Percentiles rank a stretch among this genome's conserved stretches.
phyloP scores from a whole-genome alignment of 2,329 filamentous ascomycete genomes.

The Acrocalymma vagum region DNA sequence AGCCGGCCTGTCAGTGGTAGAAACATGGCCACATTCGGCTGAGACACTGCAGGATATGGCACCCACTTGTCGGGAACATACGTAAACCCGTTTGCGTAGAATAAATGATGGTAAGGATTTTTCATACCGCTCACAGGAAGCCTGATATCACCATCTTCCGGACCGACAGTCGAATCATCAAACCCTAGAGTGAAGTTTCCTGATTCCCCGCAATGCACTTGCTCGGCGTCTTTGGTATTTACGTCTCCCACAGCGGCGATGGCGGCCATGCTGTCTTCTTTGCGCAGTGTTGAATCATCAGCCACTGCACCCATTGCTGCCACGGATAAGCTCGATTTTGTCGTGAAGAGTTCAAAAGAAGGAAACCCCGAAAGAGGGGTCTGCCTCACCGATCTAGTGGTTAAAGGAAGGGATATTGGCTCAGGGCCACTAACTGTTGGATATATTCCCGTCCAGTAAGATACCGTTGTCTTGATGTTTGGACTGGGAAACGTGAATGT shows the following conservation, averaged over 20 bases:
- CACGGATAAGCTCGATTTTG: conserved; percentile 9
- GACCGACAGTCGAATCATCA: conserved; percentile 31
- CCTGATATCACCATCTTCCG: conserved; percentile 41
- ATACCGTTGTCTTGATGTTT: conserved; percentile 35
- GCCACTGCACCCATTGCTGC: conserved; percentile 6
- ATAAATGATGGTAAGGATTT: conserved; percentile 61
- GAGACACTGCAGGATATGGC: conserved; percentile 55
- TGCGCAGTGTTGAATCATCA: conserved; percentile 3
- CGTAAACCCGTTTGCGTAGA: conserved; percentile 60
- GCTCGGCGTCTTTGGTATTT: conserved; percentile 15
- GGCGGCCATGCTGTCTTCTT: neutral
- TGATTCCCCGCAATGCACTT: conserved; percentile 51
- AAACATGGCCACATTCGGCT: conserved; percentile 58
- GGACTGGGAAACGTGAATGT: conserved; percentile 42
- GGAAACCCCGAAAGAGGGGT: conserved; percentile 30
- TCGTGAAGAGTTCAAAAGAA: conserved; percentile 22
- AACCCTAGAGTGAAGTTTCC: conserved; percentile 52
- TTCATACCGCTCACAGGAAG: conserved; percentile 50
- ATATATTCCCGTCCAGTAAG: conserved; percentile 43
- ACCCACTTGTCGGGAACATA: conserved; percentile 56
- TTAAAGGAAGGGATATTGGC: conserved; percentile 30
- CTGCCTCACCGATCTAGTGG: conserved; percentile 30
- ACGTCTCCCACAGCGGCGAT: conserved; percentile 3
- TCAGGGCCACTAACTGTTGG: conserved; percentile 35
- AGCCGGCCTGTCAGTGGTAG: conserved; percentile 45